A percentile compares a stretch with the other conserved stretches of the same genome.
phyloP scores from a whole-genome alignment of 176 grass and related monocot genomes.

The Rhynchospora breviuscula region DNA sequence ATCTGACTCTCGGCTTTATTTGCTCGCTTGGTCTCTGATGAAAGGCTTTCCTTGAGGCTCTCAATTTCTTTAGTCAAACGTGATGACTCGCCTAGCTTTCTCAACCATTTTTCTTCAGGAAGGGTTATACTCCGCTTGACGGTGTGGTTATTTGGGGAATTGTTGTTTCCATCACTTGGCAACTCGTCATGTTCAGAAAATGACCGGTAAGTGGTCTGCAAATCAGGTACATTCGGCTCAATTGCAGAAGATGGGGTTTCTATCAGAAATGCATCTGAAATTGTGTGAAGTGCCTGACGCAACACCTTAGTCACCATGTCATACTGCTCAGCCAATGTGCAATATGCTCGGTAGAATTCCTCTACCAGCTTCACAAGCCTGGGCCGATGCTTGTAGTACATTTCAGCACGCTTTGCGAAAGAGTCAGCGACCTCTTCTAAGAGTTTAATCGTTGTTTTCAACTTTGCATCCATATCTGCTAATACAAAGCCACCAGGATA shows the following conservation, averaged over 20 bases:
- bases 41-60: conserved; percentile 53
- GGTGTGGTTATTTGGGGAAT: conserved; percentile 27
- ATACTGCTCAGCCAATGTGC: conserved; percentile 78
- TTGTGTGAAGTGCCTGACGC: conserved; percentile 72
- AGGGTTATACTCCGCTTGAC: conserved; percentile 62
- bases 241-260: conserved; percentile 41
- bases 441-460: conserved; percentile 94
- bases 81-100: conserved; percentile 36
- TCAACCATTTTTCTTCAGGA: conserved; percentile 52
- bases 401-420: conserved; percentile 90
- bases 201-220: conserved; percentile 25
- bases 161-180: conserved; percentile 39
- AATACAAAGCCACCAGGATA: conserved; percentile 23
- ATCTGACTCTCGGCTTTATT: conserved; percentile 65
- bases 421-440: conserved; percentile 97
- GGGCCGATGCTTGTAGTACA: conserved; percentile 99
- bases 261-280: conserved; percentile 86
- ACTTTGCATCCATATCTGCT: conserved; percentile 83
- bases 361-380: conserved; percentile 91
- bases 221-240: conserved; percentile 55
- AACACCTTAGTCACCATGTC: conserved; percentile 68
- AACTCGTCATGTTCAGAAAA: conserved; percentile 52
- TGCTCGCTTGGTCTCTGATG: conserved; percentile 56
- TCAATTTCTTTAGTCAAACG: conserved; percentile 56
- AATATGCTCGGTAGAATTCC: conserved; percentile 85